A percentile compares a stretch with the other conserved stretches of the same genome.
Evolutionary conservation across 75 land plant species (phyloP).

Genomic region (Larix kaempferi): DNA sequence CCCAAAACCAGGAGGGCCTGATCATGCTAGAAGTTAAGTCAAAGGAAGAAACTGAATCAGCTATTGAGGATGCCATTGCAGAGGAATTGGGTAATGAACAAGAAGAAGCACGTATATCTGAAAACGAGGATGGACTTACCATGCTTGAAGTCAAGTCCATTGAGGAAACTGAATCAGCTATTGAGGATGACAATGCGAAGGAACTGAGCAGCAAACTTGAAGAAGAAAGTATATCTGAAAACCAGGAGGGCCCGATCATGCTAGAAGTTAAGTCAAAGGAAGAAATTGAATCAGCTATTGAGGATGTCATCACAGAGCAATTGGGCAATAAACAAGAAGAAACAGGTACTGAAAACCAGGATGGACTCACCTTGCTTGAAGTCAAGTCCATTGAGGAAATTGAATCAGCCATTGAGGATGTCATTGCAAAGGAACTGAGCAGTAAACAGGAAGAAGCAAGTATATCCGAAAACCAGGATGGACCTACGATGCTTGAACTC

Average conservation of each 20-base stretch:
- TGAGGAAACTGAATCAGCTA: slow-evolving; percentile 2
- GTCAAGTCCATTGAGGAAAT: neutral
- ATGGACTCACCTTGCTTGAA: neutral
- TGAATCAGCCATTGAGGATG: neutral
- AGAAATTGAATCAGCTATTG: neutral
- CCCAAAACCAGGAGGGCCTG: neutral
- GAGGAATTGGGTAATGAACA: neutral
- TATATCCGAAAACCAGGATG: neutral
- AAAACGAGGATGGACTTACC: neutral
- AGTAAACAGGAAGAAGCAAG: neutral
- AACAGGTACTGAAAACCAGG: neutral
- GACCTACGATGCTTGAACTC: neutral
- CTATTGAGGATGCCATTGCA: neutral
- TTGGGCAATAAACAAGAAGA: neutral
- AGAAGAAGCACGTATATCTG: slow-evolving; percentile 1
- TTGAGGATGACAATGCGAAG: neutral
- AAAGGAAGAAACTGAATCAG: slow-evolving; percentile 8
- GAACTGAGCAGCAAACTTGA: neutral
- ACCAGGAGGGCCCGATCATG: neutral
- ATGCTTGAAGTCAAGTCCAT: slow-evolving; percentile 5
- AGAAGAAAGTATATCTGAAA: neutral
- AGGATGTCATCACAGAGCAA: neutral
- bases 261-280: neutral
- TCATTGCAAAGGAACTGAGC: neutral
- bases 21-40: slow-evolving; percentile 11